Evolutionary conservation across 2,329 filamentous ascomycete species (phyloP).

Genomic region (Coniosporium tulheliwenetii): DNA sequence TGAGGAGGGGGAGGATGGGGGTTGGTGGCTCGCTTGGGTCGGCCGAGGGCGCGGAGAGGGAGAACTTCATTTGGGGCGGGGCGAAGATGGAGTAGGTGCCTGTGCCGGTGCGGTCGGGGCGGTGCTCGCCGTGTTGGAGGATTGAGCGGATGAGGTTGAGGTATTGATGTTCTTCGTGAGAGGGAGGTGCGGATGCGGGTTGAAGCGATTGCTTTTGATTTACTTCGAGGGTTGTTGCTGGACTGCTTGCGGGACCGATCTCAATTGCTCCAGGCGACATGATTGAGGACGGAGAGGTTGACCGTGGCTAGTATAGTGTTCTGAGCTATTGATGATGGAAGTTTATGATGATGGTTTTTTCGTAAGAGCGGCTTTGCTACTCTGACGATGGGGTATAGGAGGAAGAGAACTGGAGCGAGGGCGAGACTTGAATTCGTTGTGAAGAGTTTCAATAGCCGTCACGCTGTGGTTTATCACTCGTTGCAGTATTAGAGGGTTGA

Average conservation of each 20-base stretch:
- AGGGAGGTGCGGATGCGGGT: constrained; percentile 9
- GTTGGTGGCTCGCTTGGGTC: constrained; percentile 24
- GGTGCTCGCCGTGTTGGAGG: constrained; percentile 66
- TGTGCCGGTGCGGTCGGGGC: constrained; percentile 87
- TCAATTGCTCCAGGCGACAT: constrained; percentile 17
- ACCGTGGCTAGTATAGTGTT: background rate
- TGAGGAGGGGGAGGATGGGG: constrained; percentile 77
- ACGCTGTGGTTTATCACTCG: no score
- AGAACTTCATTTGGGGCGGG: constrained; percentile 73
- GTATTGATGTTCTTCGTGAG: constrained; percentile 87
- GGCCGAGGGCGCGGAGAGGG: constrained; percentile 44
- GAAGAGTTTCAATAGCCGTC: no score
- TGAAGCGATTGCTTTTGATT: constrained; percentile 5
- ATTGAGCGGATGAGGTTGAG: constrained; percentile 79
- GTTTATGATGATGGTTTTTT: background rate
- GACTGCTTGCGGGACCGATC: constrained; percentile 11
- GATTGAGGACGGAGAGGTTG: background rate
- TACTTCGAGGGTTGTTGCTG: constrained; percentile 8
- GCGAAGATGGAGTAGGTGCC: constrained; percentile 85
- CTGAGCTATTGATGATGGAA: background rate
- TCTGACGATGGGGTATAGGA: no score
- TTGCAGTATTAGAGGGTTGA: no score
- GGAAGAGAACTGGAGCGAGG: no score
- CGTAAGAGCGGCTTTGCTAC: no score
- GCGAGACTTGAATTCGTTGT: no score